Conservation (phyloP, 2,329 filamentous ascomycete species). For the Pseudogymnoascus sp. region DNA sequence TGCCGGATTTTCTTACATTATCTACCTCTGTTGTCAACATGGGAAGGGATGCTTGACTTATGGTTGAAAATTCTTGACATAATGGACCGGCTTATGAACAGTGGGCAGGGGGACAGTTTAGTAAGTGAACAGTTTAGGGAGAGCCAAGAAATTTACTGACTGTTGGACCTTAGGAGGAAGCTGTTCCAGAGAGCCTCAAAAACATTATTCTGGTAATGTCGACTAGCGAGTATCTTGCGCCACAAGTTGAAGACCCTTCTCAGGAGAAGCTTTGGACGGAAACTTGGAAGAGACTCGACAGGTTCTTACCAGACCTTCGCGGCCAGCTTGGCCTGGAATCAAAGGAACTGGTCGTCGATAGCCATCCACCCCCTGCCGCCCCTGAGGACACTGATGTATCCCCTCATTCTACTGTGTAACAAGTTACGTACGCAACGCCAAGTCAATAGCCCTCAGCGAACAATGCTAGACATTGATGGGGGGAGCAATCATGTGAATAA, state of each 20-base stretch:
- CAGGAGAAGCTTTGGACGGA: conserved; percentile 52
- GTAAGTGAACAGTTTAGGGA: conserved; percentile 42
- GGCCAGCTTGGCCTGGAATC: conserved; percentile 46
- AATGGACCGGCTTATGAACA: conserved; percentile 94
- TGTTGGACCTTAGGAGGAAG: conserved; percentile 61
- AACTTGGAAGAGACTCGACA: conserved; percentile 57
- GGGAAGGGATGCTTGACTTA: conserved; percentile 81
- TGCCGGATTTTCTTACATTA: conserved; percentile 97
- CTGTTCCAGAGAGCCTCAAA: conserved; percentile 89
- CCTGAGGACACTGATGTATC: not conserved
- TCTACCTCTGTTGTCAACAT: conserved; percentile 72
- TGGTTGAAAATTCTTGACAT: conserved; percentile 91
- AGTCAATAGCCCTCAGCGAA: not conserved
- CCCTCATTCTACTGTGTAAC: not conserved
- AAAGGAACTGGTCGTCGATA: not conserved
- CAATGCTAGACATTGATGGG: not conserved
- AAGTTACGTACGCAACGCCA: not conserved
- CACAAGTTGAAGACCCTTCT: conserved; percentile 50
- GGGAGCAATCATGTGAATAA: not conserved
- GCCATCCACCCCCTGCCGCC: not conserved
- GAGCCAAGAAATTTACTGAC: not conserved
- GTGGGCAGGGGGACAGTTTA: conserved; percentile 80
- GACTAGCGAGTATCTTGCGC: conserved; percentile 73
- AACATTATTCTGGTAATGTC: conserved; percentile 95
- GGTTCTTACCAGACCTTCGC: conserved; percentile 53